Percentiles rank a stretch among this genome's conserved stretches.
These are phyloP conservation scores for Geranium rotundifolium DNA, from an alignment of 345 rosid species.

Conservation along the genomic window DNA sequence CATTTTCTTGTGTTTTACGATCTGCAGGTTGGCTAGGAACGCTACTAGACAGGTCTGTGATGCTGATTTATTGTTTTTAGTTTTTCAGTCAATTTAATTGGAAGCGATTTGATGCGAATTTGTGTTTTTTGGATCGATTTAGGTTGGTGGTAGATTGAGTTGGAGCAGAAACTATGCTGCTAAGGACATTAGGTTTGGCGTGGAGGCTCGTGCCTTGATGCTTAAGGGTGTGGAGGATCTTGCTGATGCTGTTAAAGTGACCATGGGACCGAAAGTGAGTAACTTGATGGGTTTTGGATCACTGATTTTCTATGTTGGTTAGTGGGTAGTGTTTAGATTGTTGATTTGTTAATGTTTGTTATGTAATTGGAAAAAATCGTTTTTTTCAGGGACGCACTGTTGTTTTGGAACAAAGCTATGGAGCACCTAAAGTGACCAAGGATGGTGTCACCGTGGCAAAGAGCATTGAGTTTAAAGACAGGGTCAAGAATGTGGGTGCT, in stretches of 20 bases:
- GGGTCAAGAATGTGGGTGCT: slow-evolving; percentile 85
- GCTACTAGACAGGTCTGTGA: slow-evolving; percentile 43
- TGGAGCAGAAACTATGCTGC: slow-evolving; percentile 85
- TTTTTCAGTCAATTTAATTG: background rate
- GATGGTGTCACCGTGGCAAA: slow-evolving; percentile 98
- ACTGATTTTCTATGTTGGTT: too few species aligned
- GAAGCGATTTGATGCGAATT: background rate
- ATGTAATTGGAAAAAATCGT: background rate
- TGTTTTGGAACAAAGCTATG: slow-evolving; percentile 88
- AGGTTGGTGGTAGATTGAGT: slow-evolving; percentile 63
- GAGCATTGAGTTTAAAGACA: slow-evolving; percentile 88
- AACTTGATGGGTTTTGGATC: too few species aligned
- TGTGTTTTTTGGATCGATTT: slow-evolving; percentile 4
- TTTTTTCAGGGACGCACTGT: slow-evolving; percentile 73
- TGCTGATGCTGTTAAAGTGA: slow-evolving; percentile 85
- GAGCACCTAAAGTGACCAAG: slow-evolving; percentile 94
- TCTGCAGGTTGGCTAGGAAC: slow-evolving; percentile 42
- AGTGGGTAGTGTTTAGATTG: background rate
- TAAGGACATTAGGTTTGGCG: slow-evolving; percentile 73
- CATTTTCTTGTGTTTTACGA: background rate
- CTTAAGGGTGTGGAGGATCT: slow-evolving; percentile 94
- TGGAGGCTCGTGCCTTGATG: slow-evolving; percentile 84
- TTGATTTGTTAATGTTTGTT: background rate
- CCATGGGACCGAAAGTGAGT: slow-evolving; percentile 95
- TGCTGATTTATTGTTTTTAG: background rate